A percentile compares a stretch with the other conserved stretches of the same genome.
Evolutionary conservation across 1,284 basidiomycete species (phyloP).

Genomic region (Puccinia hordei): DNA sequence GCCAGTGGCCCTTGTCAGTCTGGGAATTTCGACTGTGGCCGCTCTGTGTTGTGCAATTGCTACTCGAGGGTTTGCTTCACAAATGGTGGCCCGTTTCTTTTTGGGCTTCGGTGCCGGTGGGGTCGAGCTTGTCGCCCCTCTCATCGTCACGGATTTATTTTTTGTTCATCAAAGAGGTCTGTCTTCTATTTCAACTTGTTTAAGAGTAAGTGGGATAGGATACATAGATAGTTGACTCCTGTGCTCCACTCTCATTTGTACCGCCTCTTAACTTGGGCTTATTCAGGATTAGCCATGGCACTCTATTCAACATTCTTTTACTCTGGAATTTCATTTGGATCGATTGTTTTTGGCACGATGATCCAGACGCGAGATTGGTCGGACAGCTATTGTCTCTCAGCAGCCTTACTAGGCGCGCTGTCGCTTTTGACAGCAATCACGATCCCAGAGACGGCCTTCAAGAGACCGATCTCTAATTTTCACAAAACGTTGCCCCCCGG

Average conservation of each 20-base stretch:
- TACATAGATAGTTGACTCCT: not conserved
- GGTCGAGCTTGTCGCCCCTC: not conserved
- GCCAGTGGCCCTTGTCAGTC: not conserved
- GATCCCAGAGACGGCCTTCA: slow-evolving; percentile 9
- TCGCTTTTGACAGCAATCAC: not conserved
- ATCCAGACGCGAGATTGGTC: not conserved
- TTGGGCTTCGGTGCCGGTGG: not conserved
- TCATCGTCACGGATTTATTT: not conserved
- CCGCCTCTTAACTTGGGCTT: not conserved
- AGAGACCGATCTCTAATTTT: not conserved
- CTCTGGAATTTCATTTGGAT: not conserved
- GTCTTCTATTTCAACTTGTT: not conserved
- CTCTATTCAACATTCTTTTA: not conserved
- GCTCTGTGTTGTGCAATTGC: not conserved
- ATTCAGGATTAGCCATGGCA: not conserved
- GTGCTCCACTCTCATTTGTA: not conserved
- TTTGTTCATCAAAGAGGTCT: not conserved
- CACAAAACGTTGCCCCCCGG: not conserved
- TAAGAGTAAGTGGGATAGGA: not conserved
- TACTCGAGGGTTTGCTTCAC: not conserved
- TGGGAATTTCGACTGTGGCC: not conserved
- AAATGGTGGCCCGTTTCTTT: not conserved
- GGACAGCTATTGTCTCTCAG: not conserved
- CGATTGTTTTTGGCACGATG: not conserved
- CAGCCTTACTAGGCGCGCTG: not conserved